These are phyloP conservation scores for Scenedesmus sp. DNA, from an alignment of 163 green algal species.

Conservation along the genomic window DNA sequence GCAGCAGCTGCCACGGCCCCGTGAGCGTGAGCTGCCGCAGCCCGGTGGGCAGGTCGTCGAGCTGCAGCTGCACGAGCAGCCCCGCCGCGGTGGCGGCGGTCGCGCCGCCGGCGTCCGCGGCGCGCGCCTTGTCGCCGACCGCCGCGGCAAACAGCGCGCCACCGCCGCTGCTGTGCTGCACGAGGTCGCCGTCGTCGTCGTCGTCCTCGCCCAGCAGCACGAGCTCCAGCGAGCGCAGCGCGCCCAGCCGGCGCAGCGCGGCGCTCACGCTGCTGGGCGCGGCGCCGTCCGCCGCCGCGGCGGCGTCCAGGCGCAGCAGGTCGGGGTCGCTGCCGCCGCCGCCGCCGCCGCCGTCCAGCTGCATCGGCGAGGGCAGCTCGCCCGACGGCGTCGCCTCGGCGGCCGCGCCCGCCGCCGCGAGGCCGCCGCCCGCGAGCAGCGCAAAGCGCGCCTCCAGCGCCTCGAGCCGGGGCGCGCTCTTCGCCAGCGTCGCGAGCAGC, in stretches of 20 bases:
- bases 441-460: slow-evolving; percentile 21
- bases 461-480: slow-evolving; percentile 4
- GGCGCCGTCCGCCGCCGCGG: no score
- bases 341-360: not conserved
- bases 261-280: not conserved
- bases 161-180: no score
- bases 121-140: not conserved
- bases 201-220: slow-evolving; percentile 1
- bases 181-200: not conserved
- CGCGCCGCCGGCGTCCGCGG: not conserved
- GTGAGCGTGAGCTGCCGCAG: slow-evolving; percentile 14
- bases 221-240: slow-evolving; percentile 7
- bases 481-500: slow-evolving; percentile 12
- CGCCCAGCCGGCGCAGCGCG: not conserved
- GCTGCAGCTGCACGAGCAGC: not conserved
- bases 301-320: not conserved
- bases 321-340: not conserved
- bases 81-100: not conserved
- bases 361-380: no score
- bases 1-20: slow-evolving; percentile 4
- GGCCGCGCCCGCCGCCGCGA: no score
- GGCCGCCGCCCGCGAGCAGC: not conserved
- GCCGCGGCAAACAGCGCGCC: no score
- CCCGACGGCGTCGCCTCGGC: no score
- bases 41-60: not conserved